These are phyloP conservation scores for Epichloe hybrida DNA, from an alignment of 2,329 filamentous ascomycete species.

Conservation along the genomic window DNA sequence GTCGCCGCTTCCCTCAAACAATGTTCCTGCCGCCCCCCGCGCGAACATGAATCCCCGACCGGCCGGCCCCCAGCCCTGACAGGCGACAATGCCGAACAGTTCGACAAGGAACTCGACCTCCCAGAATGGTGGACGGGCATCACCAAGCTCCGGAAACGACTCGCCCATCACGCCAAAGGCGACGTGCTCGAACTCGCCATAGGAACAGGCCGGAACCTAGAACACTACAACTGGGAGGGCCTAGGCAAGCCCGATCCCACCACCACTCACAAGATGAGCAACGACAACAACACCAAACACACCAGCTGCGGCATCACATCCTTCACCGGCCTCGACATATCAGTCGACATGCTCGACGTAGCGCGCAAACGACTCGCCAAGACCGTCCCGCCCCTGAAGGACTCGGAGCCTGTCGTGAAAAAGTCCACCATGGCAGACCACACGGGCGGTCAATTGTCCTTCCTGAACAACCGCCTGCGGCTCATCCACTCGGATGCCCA, in stretches of 20 bases:
- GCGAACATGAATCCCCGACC: constrained; percentile 27
- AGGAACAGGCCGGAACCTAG: constrained; percentile 48
- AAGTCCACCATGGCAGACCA: constrained; percentile 20
- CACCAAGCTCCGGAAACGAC: constrained; percentile 31
- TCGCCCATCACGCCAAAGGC: constrained; percentile 36
- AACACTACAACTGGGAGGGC: constrained; percentile 43
- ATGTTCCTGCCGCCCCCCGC: constrained; percentile 12
- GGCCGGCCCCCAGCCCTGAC: constrained; percentile 35
- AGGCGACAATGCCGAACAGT: constrained; percentile 35
- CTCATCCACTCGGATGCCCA: constrained; percentile 36
- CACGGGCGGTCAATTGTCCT: constrained; percentile 24
- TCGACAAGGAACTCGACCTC: constrained; percentile 44
- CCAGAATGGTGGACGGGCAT: constrained; percentile 46
- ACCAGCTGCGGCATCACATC: constrained; percentile 27
- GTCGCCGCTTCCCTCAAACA: constrained; percentile 21
- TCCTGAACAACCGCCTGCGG: constrained; percentile 29
- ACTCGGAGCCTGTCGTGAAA: constrained; percentile 18
- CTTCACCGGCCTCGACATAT: constrained; percentile 51
- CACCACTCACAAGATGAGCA: not conserved
- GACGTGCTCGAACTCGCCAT: constrained; percentile 50
- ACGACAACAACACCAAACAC: too few species aligned
- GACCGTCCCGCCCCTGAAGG: constrained; percentile 25
- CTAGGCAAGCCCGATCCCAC: constrained; percentile 12
- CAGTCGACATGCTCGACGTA: constrained; percentile 44
- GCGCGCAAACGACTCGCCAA: constrained; percentile 38